Percentiles rank a stretch among this genome's conserved stretches.
These are phyloP conservation scores for Aspergillus pseudoterreus DNA, from an alignment of 2,329 filamentous ascomycete species.

Conservation along the genomic window DNA sequence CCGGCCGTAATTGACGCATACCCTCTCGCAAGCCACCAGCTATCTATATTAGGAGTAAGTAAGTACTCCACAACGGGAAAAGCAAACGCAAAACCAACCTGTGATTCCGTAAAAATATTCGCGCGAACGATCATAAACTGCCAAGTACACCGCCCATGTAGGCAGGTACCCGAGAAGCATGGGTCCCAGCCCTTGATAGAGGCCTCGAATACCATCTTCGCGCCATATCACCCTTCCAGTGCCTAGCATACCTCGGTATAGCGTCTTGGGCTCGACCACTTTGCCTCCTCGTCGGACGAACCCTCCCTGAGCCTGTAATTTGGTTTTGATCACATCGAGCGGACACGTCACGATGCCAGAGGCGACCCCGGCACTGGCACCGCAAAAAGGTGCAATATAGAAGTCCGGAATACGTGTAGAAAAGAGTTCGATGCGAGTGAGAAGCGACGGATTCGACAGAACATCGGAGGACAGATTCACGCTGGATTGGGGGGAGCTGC, in stretches of 20 bases:
- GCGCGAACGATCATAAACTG: constrained; percentile 89
- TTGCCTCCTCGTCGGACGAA: constrained; percentile 53
- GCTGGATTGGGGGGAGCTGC: constrained; percentile 20
- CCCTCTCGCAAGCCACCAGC: constrained; percentile 73
- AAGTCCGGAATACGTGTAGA: constrained; percentile 50
- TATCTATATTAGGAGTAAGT: constrained; percentile 50
- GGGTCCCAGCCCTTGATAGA: constrained; percentile 90
- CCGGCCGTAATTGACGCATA: constrained; percentile 89
- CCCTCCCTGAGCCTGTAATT: constrained; percentile 90
- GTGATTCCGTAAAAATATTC: constrained; percentile 65
- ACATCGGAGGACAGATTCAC: constrained; percentile 25
- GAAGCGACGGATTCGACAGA: constrained; percentile 27
- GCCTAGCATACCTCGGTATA: constrained; percentile 84
- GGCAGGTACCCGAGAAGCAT: constrained; percentile 95
- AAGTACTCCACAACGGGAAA: neutral
- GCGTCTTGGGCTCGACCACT: constrained; percentile 43
- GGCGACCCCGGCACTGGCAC: constrained; percentile 84
- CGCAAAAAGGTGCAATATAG: constrained; percentile 75
- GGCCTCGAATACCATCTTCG: constrained; percentile 81
- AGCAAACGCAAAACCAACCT: constrained; percentile 44
- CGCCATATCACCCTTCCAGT: constrained; percentile 81
- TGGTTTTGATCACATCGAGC: constrained; percentile 98
- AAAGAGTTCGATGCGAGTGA: constrained; percentile 38
- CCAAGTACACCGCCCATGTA: constrained; percentile 98
- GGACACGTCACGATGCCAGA: constrained; percentile 95